A percentile compares a stretch with the other conserved stretches of the same genome.
These are phyloP conservation scores for Danielozyma ontarioensis DNA, from an alignment of 805 yeast species.

Conservation along the genomic window DNA sequence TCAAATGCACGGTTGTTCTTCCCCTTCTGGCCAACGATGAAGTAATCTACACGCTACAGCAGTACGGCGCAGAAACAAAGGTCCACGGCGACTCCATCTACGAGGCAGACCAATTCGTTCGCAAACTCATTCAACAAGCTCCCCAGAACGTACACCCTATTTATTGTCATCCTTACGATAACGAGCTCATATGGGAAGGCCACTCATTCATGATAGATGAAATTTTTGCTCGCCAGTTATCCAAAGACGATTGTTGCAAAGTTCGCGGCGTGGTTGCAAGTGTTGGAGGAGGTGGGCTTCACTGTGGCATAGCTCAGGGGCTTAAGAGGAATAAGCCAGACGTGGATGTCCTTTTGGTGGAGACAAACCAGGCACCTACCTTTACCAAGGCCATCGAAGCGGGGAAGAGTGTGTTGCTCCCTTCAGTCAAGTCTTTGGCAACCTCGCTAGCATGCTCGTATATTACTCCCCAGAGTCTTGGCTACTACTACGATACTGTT, in stretches of 20 bases:
- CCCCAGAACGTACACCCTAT: conserved; percentile 28
- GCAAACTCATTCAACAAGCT: conserved; percentile 15
- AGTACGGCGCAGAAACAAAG: conserved; percentile 47
- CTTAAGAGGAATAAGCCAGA: conserved; percentile 23
- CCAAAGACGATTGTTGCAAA: conserved; percentile 10
- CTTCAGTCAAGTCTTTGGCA: conserved; percentile 51
- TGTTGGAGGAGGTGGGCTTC: conserved; percentile 56
- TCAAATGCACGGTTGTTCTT: conserved; percentile 56
- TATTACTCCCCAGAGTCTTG: conserved; percentile 47
- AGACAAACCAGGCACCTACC: conserved; percentile 61
- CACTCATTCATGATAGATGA: conserved; percentile 46
- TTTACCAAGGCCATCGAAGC: conserved; percentile 46
- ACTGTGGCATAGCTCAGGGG: conserved; percentile 48
- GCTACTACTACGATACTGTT: conserved; percentile 19
- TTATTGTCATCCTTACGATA: conserved; percentile 53
- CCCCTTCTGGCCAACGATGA: conserved; percentile 45
- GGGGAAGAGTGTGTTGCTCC: conserved; percentile 38
- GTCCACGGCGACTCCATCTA: conserved; percentile 42
- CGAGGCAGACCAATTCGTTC: conserved; percentile 46
- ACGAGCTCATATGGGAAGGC: conserved; percentile 51
- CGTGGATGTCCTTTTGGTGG: conserved; percentile 40
- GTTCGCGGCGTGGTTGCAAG: conserved; percentile 48
- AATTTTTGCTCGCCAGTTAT: conserved; percentile 24
- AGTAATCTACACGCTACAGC: conserved; percentile 41
- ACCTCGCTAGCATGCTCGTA: conserved; percentile 59